Percentiles rank a stretch among this genome's conserved stretches.
These are phyloP conservation scores for Corniculantispora saksenae DNA, from an alignment of 2,329 filamentous ascomycete genomes.

Conservation along the genomic window DNA sequence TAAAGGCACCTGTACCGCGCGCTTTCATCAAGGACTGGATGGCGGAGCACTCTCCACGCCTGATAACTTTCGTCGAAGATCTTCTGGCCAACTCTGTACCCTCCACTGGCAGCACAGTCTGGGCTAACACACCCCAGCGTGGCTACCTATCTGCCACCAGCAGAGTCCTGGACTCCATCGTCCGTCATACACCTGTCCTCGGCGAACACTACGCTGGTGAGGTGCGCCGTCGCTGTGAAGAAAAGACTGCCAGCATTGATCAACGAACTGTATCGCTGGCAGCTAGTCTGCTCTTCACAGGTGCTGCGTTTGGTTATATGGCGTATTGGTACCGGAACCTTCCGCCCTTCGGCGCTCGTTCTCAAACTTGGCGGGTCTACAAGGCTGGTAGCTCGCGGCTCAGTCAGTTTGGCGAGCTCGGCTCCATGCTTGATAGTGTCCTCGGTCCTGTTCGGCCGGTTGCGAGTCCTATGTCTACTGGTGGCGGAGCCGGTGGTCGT, in stretches of 20 bases:
- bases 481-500: constrained; percentile 25
- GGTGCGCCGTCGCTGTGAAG: constrained; percentile 39
- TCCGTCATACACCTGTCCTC: constrained; percentile 38
- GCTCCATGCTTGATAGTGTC: constrained; percentile 44
- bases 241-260: constrained; percentile 34
- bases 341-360: constrained; percentile 46
- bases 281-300: constrained; percentile 37
- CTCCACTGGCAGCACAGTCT: constrained; percentile 29
- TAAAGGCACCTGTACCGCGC: constrained; percentile 49
- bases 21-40: constrained; percentile 45
- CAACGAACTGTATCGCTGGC: constrained; percentile 34
- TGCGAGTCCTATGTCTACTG: constrained; percentile 19
- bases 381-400: constrained; percentile 33
- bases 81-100: constrained; percentile 29
- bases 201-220: constrained; percentile 39
- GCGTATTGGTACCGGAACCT: constrained; percentile 42
- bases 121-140: constrained; percentile 26
- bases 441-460: constrained; percentile 30
- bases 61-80: constrained; percentile 35
- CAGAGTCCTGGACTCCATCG: constrained; percentile 36
- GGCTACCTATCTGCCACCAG: constrained; percentile 29
- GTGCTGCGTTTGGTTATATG: constrained; percentile 41
- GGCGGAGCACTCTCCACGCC: constrained; percentile 30
- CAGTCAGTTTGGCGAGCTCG: constrained; percentile 48
- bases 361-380: constrained; percentile 44